These are phyloP conservation scores for Ramaria sp. DNA, from an alignment of 768 basidiomycete genomes.

Conservation along the genomic window DNA sequence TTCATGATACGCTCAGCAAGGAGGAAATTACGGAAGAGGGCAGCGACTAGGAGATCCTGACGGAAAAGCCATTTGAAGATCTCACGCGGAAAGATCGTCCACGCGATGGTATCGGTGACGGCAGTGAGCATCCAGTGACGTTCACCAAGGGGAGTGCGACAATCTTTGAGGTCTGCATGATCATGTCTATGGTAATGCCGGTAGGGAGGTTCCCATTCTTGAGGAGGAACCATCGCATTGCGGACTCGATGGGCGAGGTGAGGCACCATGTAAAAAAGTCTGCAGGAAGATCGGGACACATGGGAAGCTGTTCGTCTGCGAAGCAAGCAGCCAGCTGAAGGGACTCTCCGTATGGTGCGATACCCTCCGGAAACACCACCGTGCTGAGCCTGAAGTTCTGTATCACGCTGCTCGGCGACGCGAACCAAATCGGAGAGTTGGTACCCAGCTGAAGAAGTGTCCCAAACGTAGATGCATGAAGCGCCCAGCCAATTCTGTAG, in stretches of 20 bases:
- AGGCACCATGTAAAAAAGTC: constrained; percentile 97
- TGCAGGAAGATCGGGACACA: constrained; percentile 92
- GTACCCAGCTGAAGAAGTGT: constrained; percentile 95
- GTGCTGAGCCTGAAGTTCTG: constrained; percentile 39
- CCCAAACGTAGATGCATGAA: constrained; percentile 97
- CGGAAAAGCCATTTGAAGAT: constrained; percentile 90
- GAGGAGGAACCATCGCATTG: constrained; percentile 80
- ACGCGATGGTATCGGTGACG: constrained; percentile 97
- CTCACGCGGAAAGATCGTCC: constrained; percentile 93
- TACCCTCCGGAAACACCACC: constrained; percentile 45
- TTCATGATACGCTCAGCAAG: constrained; percentile 98
- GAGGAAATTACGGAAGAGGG: constrained; percentile 93
- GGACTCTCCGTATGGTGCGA: constrained; percentile 70
- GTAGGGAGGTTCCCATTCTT: constrained; percentile 82
- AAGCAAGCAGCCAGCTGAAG: constrained; percentile 94
- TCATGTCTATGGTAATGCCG: constrained; percentile 78
- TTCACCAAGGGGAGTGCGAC: constrained; percentile 92
- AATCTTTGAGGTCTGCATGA: constrained; percentile 94
- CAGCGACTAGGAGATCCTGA: constrained; percentile 92
- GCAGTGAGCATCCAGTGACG: constrained; percentile 99
- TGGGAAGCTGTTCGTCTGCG: constrained; percentile 84
- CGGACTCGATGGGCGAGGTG: constrained; percentile 97
- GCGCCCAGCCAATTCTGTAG: constrained; percentile 90
- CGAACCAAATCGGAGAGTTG: constrained; percentile 82
- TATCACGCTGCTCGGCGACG: constrained; percentile 66